These are phyloP conservation scores for Leccinum rimulosum DNA, from an alignment of 768 basidiomycete species.

Conservation along the genomic window DNA sequence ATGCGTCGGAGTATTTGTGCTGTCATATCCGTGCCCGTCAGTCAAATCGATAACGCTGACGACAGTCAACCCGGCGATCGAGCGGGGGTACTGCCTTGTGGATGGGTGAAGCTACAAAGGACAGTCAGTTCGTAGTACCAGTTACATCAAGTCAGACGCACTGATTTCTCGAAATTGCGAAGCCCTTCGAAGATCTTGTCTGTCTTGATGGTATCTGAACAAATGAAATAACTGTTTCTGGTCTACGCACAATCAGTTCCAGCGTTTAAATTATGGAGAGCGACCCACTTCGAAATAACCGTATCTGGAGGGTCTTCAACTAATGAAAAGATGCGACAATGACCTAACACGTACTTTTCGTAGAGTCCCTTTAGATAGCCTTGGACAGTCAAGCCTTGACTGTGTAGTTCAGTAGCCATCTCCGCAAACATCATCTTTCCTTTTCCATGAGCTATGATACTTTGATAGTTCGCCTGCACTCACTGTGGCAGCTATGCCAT, in stretches of 20 bases:
- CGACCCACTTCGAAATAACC: conserved; percentile 70
- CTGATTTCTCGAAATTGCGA: conserved; percentile 51
- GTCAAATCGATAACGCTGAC: conserved; percentile 74
- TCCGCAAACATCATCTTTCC: conserved; percentile 65
- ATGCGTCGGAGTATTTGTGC: conserved; percentile 63
- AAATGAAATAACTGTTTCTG: conserved; percentile 81
- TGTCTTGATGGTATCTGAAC: conserved; percentile 62
- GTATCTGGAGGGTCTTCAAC: conserved; percentile 45
- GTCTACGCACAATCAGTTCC: conserved; percentile 44
- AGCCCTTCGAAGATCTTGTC: conserved; percentile 67
- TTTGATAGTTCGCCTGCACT: not conserved
- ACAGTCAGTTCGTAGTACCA: not conserved
- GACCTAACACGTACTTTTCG: conserved; percentile 40
- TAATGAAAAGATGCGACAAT: not conserved
- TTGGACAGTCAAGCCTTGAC: conserved; percentile 51
- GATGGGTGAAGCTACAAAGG: conserved; percentile 17
- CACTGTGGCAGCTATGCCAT: conserved; percentile 82
- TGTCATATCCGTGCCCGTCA: conserved; percentile 61
- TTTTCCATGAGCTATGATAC: conserved; percentile 1
- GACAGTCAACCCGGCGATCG: conserved; percentile 59
- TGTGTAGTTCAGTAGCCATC: conserved; percentile 51
- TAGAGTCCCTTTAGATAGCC: conserved; percentile 64
- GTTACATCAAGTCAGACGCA: conserved; percentile 10
- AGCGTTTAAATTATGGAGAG: not conserved
- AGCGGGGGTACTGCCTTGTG: conserved; percentile 50